These are phyloP conservation scores for Silene noctiflora DNA, from an alignment of 179 eudicot species.

Conservation along the genomic window DNA sequence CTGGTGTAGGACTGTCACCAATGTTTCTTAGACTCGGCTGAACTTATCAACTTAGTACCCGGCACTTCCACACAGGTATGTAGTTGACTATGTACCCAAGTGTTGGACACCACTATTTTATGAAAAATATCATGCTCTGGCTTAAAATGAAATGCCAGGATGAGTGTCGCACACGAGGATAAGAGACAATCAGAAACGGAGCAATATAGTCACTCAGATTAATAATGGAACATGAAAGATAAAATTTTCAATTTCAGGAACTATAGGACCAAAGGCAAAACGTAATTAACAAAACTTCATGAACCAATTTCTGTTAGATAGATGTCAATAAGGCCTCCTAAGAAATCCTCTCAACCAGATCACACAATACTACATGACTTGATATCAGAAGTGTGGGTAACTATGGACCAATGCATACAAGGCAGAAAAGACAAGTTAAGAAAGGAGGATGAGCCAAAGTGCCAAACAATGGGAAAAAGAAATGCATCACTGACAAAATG, in stretches of 20 bases:
- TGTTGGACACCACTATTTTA: background rate
- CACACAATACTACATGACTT: background rate
- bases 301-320: background rate
- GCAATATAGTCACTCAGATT: background rate
- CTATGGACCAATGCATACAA: background rate
- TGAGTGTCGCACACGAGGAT: background rate
- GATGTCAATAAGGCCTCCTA: background rate
- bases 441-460: background rate
- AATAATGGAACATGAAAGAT: background rate
- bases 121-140: background rate
- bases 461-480: background rate
- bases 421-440: background rate
- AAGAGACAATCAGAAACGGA: background rate
- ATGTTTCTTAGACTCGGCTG: background rate
- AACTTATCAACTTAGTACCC: background rate
- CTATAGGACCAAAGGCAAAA: slow-evolving; percentile 7
- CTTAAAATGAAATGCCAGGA: background rate
- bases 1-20: background rate
- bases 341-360: background rate
- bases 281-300: background rate
- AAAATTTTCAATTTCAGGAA: background rate
- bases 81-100: background rate
- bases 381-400: background rate
- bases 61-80: background rate
- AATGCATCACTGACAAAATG: slow-evolving; percentile 4